Conservation (phyloP, 257 asterid species). For the Verbena officinalis region DNA sequence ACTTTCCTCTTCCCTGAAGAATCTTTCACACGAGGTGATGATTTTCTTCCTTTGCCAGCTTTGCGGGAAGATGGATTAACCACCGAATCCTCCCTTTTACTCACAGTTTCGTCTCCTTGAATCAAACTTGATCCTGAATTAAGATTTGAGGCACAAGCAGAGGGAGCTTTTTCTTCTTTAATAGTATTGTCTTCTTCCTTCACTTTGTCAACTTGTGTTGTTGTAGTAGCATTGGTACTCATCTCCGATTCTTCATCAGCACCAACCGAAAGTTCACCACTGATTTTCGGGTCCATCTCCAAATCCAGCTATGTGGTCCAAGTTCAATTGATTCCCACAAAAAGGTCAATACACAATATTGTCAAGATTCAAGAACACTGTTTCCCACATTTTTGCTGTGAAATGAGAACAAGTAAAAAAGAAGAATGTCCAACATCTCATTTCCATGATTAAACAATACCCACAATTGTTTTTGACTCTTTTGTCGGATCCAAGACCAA, state of each 20-base stretch:
- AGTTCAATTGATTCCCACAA: conserved; percentile 44
- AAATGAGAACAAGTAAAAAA: conserved; percentile 18
- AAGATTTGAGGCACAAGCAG: conserved; percentile 39
- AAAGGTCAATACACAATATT: conserved; percentile 47
- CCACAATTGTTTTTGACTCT: neutral
- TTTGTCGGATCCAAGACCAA: conserved; percentile 7
- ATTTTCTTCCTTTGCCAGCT: conserved; percentile 52
- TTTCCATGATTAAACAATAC: conserved; percentile 9
- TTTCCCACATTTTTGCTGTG: conserved; percentile 8
- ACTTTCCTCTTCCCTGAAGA: conserved; percentile 65
- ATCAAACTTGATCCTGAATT: conserved; percentile 52
- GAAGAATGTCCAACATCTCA: conserved; percentile 16
- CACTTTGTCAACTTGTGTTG: conserved; percentile 32
- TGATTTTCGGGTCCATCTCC: conserved; percentile 68
- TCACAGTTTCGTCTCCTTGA: conserved; percentile 52
- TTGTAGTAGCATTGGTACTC: conserved; percentile 30
- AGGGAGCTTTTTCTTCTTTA: conserved; percentile 38
- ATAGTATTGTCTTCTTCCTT: conserved; percentile 32
- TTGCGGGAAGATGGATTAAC: conserved; percentile 32
- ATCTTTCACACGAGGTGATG: conserved; percentile 45
- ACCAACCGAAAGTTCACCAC: conserved; percentile 53
- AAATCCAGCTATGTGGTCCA: conserved; percentile 57
- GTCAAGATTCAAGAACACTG: conserved; percentile 35
- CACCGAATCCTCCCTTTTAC: conserved; percentile 34
- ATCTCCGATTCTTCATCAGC: conserved; percentile 52